These are phyloP conservation scores for Nigrospora osmanthi DNA, from an alignment of 2,329 filamentous ascomycete genomes.

Conservation along the genomic window DNA sequence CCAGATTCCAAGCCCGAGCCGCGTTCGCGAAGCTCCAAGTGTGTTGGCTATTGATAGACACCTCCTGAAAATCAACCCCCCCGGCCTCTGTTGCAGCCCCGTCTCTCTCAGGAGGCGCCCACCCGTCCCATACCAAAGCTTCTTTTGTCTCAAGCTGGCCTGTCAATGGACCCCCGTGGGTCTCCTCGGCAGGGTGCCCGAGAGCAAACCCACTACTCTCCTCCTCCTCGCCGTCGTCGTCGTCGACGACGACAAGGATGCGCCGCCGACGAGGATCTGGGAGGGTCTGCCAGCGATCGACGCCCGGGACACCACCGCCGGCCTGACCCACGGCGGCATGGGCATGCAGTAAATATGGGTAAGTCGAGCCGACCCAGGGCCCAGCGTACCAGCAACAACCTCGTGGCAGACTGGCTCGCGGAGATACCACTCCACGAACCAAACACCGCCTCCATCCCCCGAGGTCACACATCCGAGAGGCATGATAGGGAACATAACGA, in stretches of 20 bases:
- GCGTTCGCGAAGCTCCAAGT: too few species aligned
- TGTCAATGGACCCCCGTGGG: not conserved
- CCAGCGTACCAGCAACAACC: slow-evolving; percentile 9
- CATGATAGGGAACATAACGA: not conserved
- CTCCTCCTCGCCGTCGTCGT: not conserved
- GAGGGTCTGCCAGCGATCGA: not conserved
- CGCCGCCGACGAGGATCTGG: not conserved
- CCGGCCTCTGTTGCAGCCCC: too few species aligned
- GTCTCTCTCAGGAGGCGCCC: too few species aligned
- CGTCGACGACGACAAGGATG: too few species aligned
- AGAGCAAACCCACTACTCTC: not conserved
- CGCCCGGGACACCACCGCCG: not conserved
- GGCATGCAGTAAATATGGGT: slow-evolving; percentile 9
- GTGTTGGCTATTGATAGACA: too few species aligned
- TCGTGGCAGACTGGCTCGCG: slow-evolving; percentile 19
- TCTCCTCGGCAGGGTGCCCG: not conserved
- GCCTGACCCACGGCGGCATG: slow-evolving; percentile 11
- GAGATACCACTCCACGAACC: too few species aligned
- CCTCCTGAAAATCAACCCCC: too few species aligned
- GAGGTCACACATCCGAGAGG: too few species aligned
- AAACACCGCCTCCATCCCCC: too few species aligned
- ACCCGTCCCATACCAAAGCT: too few species aligned
- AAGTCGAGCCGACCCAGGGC: slow-evolving; percentile 12
- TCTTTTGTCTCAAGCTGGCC: not conserved
- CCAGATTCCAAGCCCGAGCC: too few species aligned